These are phyloP conservation scores for Vachellia collinsii DNA, from an alignment of 306 rosid species.

Conservation along the genomic window DNA sequence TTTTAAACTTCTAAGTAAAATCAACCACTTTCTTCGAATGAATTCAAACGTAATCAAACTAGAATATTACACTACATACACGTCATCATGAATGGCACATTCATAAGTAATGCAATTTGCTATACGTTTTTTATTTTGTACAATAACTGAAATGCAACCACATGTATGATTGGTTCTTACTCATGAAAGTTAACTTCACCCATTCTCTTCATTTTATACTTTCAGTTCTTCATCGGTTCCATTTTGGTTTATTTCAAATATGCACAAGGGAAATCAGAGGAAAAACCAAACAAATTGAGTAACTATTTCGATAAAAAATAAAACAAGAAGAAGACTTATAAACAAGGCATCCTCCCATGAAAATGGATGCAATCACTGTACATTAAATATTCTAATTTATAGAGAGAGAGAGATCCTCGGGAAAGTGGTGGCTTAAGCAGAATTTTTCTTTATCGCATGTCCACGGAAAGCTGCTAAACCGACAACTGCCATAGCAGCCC, in stretches of 20 bases:
- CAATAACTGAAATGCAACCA: too few relatives aligned
- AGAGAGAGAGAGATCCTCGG: not conserved
- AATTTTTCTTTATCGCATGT: constrained; percentile 64
- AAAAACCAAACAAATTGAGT: constrained; percentile 2
- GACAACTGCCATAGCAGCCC: constrained; percentile 73
- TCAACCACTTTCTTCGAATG: not conserved
- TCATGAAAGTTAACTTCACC: not conserved
- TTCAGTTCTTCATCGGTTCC: not conserved
- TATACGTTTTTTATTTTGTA: too few relatives aligned
- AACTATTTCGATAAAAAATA: not conserved
- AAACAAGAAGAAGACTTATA: constrained; percentile 13
- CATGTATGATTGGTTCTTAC: not conserved
- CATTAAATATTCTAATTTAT: constrained; percentile 33
- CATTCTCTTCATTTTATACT: not conserved
- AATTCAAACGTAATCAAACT: not conserved
- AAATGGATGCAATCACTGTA: constrained; percentile 37
- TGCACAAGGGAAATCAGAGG: constrained; percentile 14
- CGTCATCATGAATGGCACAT: not conserved
- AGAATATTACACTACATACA: not conserved
- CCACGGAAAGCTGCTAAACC: constrained; percentile 80
- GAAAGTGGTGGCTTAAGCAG: constrained; percentile 46
- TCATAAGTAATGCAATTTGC: not conserved
- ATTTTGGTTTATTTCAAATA: constrained; percentile 1
- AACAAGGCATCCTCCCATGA: constrained; percentile 26
- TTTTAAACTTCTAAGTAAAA: not conserved